phyloP scores from a whole-genome alignment of 352 stramenopile species.

The Pythium monospermum region DNA sequence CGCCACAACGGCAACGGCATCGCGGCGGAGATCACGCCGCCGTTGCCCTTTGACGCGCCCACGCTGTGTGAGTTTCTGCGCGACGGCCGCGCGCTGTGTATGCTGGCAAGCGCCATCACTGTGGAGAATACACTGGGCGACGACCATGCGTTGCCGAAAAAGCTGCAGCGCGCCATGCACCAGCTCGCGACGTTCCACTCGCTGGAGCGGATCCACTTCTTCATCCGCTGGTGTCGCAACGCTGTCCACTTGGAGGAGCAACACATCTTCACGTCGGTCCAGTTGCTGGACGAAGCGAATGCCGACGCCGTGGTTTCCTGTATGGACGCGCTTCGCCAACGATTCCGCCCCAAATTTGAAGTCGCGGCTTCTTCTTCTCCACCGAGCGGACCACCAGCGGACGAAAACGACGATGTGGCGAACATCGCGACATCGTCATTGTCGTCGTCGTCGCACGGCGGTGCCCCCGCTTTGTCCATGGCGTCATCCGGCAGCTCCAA shows the following conservation, averaged over 20 bases:
- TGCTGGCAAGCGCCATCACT: slow-evolving; percentile 48
- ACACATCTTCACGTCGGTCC: slow-evolving; percentile 70
- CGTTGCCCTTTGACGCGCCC: neutral
- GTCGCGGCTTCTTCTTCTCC: no score
- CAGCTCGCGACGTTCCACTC: slow-evolving; percentile 75
- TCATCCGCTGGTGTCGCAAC: slow-evolving; percentile 76
- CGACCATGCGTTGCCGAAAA: slow-evolving; percentile 47
- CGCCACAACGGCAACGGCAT: slow-evolving; percentile 28
- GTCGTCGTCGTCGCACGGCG: neutral
- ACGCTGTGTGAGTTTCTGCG: slow-evolving; percentile 67
- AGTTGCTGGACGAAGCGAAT: slow-evolving; percentile 78
- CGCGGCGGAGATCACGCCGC: slow-evolving; percentile 23
- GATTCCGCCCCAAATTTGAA: slow-evolving; percentile 41
- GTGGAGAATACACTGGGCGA: slow-evolving; percentile 18
- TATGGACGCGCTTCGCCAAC: slow-evolving; percentile 51
- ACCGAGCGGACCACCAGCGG: neutral
- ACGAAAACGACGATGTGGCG: slow-evolving; percentile 8
- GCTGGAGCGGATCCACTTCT: slow-evolving; percentile 81
- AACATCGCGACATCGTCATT: neutral
- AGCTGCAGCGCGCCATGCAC: slow-evolving; percentile 60
- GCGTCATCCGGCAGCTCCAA: slow-evolving; percentile 10
- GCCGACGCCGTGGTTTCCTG: slow-evolving; percentile 52
- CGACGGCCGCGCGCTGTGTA: slow-evolving; percentile 69
- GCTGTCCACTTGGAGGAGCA: slow-evolving; percentile 56
- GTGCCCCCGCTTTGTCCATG: neutral